phyloP scores from a whole-genome alignment of 2,329 filamentous ascomycete species.

The Verticillium nubilum region DNA sequence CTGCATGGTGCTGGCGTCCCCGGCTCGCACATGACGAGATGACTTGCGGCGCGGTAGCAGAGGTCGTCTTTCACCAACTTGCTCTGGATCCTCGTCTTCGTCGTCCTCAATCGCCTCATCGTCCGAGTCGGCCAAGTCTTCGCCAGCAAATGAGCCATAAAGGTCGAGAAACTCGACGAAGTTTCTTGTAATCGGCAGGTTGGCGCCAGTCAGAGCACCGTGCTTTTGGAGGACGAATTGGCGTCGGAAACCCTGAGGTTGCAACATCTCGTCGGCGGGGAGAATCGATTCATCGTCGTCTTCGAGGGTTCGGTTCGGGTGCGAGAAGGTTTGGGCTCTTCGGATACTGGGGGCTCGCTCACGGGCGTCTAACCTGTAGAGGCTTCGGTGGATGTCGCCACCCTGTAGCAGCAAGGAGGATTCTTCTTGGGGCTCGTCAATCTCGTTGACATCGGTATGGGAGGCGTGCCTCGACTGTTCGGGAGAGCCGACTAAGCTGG shows the following conservation, averaged over 20 bases:
- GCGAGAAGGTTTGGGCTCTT: constrained; percentile 64
- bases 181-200: constrained; percentile 55
- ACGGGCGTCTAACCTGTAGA: constrained; percentile 67
- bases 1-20: constrained; percentile 63
- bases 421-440: constrained; percentile 30
- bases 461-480: background rate
- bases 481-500: constrained; percentile 5
- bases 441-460: constrained; percentile 16
- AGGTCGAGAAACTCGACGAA: constrained; percentile 73
- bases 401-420: constrained; percentile 69
- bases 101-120: constrained; percentile 54
- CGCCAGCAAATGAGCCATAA: constrained; percentile 72
- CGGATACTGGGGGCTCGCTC: constrained; percentile 32
- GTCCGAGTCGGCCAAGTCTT: constrained; percentile 56
- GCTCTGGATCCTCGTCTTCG: constrained; percentile 27
- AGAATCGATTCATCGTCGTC: constrained; percentile 13
- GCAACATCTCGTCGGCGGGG: constrained; percentile 11
- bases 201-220: constrained; percentile 7
- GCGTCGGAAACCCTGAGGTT: constrained; percentile 35
- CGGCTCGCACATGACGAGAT: constrained; percentile 40
- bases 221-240: constrained; percentile 34
- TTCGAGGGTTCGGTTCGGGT: constrained; percentile 25
- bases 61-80: constrained; percentile 46
- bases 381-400: constrained; percentile 72
- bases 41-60: constrained; percentile 53